Percentiles rank a stretch among this genome's conserved stretches.
These are phyloP conservation scores for Mycena indigotica DNA, from an alignment of 768 basidiomycete genomes.

Conservation along the genomic window DNA sequence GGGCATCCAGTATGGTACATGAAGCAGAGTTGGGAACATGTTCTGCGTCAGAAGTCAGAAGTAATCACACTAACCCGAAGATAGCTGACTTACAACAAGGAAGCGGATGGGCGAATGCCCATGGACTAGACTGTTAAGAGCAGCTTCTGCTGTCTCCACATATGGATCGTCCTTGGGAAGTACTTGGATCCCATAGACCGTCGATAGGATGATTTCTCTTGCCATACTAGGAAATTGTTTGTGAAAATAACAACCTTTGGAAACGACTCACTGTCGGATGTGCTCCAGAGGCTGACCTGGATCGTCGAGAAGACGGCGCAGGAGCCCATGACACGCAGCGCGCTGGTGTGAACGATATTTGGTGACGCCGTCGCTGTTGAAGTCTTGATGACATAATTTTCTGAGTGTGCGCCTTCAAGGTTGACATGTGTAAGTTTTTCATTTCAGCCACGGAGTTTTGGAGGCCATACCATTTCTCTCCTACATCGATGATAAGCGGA, in stretches of 20 bases:
- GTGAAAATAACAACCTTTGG: background rate
- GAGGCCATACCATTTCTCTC: background rate
- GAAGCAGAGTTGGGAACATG: conserved; percentile 29
- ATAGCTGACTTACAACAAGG: conserved; percentile 27
- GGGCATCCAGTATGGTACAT: conserved; percentile 36
- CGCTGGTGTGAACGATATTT: background rate
- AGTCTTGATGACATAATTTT: conserved; percentile 7
- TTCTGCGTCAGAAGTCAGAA: conserved; percentile 5
- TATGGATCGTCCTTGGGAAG: conserved; percentile 34
- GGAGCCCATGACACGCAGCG: conserved; percentile 30
- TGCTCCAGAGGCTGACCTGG: conserved; percentile 37
- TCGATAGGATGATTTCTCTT: conserved; percentile 34
- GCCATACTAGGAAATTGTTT: conserved; percentile 30
- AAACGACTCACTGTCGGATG: conserved; percentile 35
- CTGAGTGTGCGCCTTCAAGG: conserved; percentile 6
- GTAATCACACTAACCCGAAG: background rate
- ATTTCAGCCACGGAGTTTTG: background rate
- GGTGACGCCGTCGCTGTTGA: background rate
- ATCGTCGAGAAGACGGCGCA: conserved; percentile 34
- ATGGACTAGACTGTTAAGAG: conserved; percentile 21
- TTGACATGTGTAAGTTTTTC: background rate
- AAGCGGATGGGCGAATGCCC: conserved; percentile 34
- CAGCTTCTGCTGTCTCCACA: conserved; percentile 29
- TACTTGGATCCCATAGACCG: conserved; percentile 40
- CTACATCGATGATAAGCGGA: background rate